These are phyloP conservation scores for Xylaria sp. DNA, from an alignment of 2,329 filamentous ascomycete species.

Conservation along the genomic window DNA sequence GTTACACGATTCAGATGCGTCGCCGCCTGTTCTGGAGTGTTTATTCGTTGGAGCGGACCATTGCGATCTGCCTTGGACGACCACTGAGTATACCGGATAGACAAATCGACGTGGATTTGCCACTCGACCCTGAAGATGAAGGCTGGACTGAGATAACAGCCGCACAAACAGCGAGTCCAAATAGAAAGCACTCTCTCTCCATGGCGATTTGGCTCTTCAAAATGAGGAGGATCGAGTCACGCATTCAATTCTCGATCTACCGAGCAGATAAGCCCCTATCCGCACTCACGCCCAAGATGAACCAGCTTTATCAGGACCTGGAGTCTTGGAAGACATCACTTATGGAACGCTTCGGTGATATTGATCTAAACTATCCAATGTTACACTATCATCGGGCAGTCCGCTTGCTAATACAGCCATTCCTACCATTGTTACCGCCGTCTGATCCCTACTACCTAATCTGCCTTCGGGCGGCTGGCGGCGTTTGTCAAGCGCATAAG, in stretches of 20 bases:
- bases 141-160: constrained; percentile 27
- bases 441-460: constrained; percentile 60
- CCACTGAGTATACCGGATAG: constrained; percentile 63
- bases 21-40: constrained; percentile 64
- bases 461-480: constrained; percentile 54
- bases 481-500: constrained; percentile 57
- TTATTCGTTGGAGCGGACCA: constrained; percentile 61
- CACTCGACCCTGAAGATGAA: constrained; percentile 51
- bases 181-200: constrained; percentile 49
- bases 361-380: constrained; percentile 59
- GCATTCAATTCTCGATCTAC: constrained; percentile 64
- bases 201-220: constrained; percentile 58
- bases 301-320: constrained; percentile 57
- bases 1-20: constrained; percentile 57
- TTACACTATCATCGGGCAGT: constrained; percentile 63
- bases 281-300: constrained; percentile 59
- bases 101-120: constrained; percentile 62
- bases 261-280: constrained; percentile 59
- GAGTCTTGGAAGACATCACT: constrained; percentile 59
- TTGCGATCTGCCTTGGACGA: constrained; percentile 62
- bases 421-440: constrained; percentile 58
- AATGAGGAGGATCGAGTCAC: constrained; percentile 60
- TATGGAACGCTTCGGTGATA: constrained; percentile 48
- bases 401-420: constrained; percentile 62
- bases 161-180: constrained; percentile 11